Percentiles rank a stretch among this genome's conserved stretches.
Evolutionary conservation across 805 yeast species (phyloP).

Genomic region (Ogataea chonburiensis): DNA sequence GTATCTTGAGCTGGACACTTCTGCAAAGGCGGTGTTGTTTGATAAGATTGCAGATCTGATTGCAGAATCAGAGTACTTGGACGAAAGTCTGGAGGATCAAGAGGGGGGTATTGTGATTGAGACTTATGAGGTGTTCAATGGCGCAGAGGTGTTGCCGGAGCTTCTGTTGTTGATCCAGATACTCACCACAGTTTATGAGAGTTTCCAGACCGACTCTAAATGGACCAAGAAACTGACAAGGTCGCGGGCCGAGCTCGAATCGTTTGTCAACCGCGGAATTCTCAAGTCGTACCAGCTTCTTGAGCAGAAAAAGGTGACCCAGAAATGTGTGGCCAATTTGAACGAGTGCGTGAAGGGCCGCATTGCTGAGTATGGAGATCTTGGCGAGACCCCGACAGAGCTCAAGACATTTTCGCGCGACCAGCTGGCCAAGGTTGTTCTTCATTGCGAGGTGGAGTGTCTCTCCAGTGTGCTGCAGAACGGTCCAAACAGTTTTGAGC

Average conservation of each 20-base stretch:
- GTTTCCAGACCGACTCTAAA: constrained; percentile 31
- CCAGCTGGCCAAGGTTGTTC: constrained; percentile 53
- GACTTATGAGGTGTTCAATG: constrained; percentile 58
- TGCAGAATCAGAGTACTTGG: constrained; percentile 34
- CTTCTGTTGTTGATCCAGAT: constrained; percentile 52
- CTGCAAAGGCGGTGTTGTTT: constrained; percentile 24
- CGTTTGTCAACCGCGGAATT: constrained; percentile 46
- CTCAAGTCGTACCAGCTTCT: constrained; percentile 62
- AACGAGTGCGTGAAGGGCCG: constrained; percentile 36
- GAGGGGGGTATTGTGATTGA: constrained; percentile 45
- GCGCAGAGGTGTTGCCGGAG: constrained; percentile 63
- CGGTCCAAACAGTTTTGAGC: constrained; percentile 35
- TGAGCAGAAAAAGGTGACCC: constrained; percentile 50
- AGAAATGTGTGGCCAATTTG: constrained; percentile 30
- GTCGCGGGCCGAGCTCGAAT: constrained; percentile 29
- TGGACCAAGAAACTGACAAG: constrained; percentile 33
- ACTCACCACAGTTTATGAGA: constrained; percentile 39
- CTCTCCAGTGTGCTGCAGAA: constrained; percentile 38
- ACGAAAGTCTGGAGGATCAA: constrained; percentile 30
- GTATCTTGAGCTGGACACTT: constrained; percentile 26
- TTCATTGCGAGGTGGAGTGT: constrained; percentile 55
- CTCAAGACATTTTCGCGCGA: constrained; percentile 22
- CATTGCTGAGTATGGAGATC: constrained; percentile 41
- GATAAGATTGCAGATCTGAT: constrained; percentile 40
- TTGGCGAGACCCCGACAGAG: constrained; percentile 18